Evolutionary conservation across 148 eudicot genomes (phyloP), one percentile per base, ranked within the genome.

Genomic region (Chenopodium album): DNA sequence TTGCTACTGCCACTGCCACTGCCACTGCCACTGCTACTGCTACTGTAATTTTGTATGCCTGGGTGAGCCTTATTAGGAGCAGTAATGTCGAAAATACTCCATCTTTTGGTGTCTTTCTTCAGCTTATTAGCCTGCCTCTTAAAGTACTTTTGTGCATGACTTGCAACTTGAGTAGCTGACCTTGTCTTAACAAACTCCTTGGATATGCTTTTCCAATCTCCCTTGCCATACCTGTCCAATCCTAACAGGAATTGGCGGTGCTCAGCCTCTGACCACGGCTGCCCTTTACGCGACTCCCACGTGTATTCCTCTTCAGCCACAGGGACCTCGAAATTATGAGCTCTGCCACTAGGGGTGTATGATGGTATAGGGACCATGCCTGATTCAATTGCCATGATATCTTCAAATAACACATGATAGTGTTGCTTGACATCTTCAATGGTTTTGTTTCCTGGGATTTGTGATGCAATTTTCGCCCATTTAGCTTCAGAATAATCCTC

Each of bases 81-180:
- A n/a, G 84, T 80, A 26, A 82, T 80, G 47, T 88, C 88, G 29
- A 81, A 84, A 26, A 88, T 84, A 62, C 87, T 84, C 64, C 75
- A 56, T 64, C 87, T 74, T 60, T 80, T 82, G 12, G n/a, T 67
- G 59, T 65, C 66, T 23, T 82, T 74, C 50, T 73, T 56, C 50
- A 41, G 68, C 50, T 14, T 47, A 28, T 8, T 75, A 20, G 9
- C 32, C 64, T 64, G 75, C 74, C 83, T 85, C 32, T 75, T 60
- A 31, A 82, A 88, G 67, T 78, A 52, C 17, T 88, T 88, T 28
- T 88, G 90, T 0, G 89, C 90, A 78, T 86, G 90, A 79, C 90
- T 88, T 1, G 89, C 90, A 44, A 88, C 90, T 67, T 88, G 90
- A 2, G 81, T 78, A 4, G 86, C 32, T 2, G 86, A 75, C 76